phyloP scores from a whole-genome alignment of 2,329 filamentous ascomycete genomes.

The Sporothrix brasiliensis region DNA sequence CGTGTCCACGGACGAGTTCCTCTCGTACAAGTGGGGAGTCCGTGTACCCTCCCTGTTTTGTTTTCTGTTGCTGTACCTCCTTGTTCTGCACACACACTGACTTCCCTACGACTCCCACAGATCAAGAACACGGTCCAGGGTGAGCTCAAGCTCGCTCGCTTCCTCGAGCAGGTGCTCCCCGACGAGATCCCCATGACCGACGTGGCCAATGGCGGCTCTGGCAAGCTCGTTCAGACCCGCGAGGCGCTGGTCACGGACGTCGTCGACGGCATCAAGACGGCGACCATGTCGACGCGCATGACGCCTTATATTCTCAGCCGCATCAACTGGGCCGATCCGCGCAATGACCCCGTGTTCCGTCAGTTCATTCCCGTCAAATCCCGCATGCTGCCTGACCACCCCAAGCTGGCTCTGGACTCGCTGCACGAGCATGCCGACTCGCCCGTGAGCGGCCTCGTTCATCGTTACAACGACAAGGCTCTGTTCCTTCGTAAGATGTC shows the following conservation, averaged over 20 bases:
- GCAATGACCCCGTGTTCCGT: constrained; percentile 61
- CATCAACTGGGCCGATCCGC: constrained; percentile 61
- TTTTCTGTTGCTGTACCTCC: neutral
- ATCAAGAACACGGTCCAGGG: constrained; percentile 55
- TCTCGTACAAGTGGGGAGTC: constrained; percentile 60
- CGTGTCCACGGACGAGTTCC: constrained; percentile 52
- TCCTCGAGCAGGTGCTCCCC: constrained; percentile 56
- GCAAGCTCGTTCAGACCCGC: constrained; percentile 48
- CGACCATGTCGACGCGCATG: constrained; percentile 63
- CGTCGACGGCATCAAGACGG: constrained; percentile 53
- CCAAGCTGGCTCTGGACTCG: constrained; percentile 58
- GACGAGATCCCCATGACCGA: constrained; percentile 50
- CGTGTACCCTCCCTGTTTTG: constrained; percentile 37
- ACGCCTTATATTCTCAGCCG: constrained; percentile 64
- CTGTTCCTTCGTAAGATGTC: constrained; percentile 58
- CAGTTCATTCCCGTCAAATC: constrained; percentile 64
- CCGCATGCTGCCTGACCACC: constrained; percentile 57
- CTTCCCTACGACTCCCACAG: constrained; percentile 39
- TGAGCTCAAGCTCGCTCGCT: constrained; percentile 50
- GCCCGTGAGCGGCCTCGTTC: constrained; percentile 60
- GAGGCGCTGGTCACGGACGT: constrained; percentile 60
- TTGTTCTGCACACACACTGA: neutral
- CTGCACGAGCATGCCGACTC: constrained; percentile 60
- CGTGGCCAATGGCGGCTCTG: constrained; percentile 25
- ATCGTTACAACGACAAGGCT: constrained; percentile 66